Conservation (phyloP, 805 yeast genomes). For the Lachancea sp. region DNA sequence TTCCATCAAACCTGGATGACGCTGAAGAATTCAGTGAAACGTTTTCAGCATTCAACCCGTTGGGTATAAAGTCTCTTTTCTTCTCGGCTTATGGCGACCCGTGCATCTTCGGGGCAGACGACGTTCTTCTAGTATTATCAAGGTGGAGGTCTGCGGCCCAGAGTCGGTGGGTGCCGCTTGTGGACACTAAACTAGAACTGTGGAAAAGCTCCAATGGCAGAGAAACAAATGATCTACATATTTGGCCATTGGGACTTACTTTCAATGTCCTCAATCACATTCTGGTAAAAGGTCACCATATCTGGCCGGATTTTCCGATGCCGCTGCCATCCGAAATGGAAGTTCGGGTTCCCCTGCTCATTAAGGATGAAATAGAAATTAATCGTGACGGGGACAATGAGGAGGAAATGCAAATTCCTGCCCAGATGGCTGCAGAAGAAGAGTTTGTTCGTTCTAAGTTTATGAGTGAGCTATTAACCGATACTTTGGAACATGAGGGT, state of each 20-base stretch:
- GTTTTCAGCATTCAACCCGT: slow-evolving; percentile 24
- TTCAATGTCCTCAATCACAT: slow-evolving; percentile 67
- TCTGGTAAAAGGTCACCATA: slow-evolving; percentile 57
- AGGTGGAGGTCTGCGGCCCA: slow-evolving; percentile 75
- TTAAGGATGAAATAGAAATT: slow-evolving; percentile 30
- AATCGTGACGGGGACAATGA: slow-evolving; percentile 19
- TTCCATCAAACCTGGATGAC: slow-evolving; percentile 17
- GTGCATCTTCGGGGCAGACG: slow-evolving; percentile 73
- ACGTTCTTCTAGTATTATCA: slow-evolving; percentile 59
- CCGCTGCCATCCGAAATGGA: slow-evolving; percentile 78
- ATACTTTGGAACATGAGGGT: slow-evolving; percentile 43
- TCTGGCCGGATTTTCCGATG: slow-evolving; percentile 76
- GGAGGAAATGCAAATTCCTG: slow-evolving; percentile 26
- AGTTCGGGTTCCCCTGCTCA: slow-evolving; percentile 54
- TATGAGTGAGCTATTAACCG: slow-evolving; percentile 56
- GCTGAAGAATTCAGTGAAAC: slow-evolving; percentile 32
- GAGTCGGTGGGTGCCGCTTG: slow-evolving; percentile 80
- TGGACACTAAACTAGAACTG: slow-evolving; percentile 46
- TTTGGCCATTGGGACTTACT: slow-evolving; percentile 85
- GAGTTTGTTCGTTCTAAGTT: slow-evolving; percentile 53
- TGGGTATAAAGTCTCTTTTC: slow-evolving; percentile 57
- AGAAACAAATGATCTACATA: slow-evolving; percentile 45
- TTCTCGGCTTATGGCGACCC: slow-evolving; percentile 90
- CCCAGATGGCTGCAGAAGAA: slow-evolving; percentile 48
- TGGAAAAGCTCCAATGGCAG: slow-evolving; percentile 47